Conservation (phyloP, 768 basidiomycete species). For the Agaricus subrufescens region DNA sequence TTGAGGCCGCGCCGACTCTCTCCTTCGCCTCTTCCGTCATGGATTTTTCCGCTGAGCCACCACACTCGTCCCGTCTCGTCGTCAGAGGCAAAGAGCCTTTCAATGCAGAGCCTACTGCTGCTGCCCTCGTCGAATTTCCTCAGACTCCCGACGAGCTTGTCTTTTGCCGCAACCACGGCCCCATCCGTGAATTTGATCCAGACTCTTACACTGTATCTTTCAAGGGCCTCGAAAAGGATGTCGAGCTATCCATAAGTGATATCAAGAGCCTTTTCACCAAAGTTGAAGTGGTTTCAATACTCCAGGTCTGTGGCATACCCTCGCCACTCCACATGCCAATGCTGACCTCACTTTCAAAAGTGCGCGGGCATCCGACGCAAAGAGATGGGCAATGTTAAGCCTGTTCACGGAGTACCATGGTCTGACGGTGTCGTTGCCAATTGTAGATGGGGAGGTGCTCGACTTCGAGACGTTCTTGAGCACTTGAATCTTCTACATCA, state of each 20-base stretch:
- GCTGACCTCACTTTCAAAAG: slow-evolving; percentile 20
- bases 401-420: slow-evolving; percentile 60
- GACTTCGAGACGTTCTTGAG: slow-evolving; percentile 51
- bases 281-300: slow-evolving; percentile 43
- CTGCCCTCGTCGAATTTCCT: slow-evolving; percentile 51
- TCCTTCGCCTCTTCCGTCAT: slow-evolving; percentile 20
- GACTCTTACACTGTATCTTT: slow-evolving; percentile 37
- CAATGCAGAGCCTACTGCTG: slow-evolving; percentile 64
- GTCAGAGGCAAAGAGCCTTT: slow-evolving; percentile 48
- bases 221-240: slow-evolving; percentile 28
- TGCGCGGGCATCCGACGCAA: slow-evolving; percentile 67
- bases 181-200: slow-evolving; percentile 45
- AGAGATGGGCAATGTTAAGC: slow-evolving; percentile 56
- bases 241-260: slow-evolving; percentile 30
- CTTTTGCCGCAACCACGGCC: slow-evolving; percentile 71
- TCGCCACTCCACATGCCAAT: neutral
- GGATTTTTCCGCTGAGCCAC: slow-evolving; percentile 45
- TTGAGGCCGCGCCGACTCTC: neutral
- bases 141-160: slow-evolving; percentile 61
- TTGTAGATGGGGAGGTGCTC: slow-evolving; percentile 60
- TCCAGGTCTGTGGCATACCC: slow-evolving; percentile 38
- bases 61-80: slow-evolving; percentile 41
- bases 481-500: slow-evolving; percentile 31
- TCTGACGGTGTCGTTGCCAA: slow-evolving; percentile 68
- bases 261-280: slow-evolving; percentile 36